Conservation (phyloP, 1,284 basidiomycete genomes). For the Boletellus deceptivus region DNA sequence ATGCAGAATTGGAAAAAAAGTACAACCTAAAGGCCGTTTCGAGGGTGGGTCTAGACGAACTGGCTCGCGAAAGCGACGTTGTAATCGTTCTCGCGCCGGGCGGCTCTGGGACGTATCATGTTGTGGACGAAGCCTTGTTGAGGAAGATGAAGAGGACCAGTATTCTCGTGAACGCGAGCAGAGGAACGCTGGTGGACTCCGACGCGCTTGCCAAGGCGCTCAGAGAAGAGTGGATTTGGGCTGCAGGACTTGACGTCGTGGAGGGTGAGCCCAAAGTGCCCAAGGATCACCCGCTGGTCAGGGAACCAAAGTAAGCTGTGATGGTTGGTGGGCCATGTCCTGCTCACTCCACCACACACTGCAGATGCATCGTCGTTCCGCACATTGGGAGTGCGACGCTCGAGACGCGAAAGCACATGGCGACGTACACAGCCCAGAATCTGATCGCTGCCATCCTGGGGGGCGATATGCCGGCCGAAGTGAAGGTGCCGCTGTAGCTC, state of each 20-base stretch:
- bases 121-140: slow-evolving; percentile 74
- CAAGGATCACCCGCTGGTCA: slow-evolving; percentile 76
- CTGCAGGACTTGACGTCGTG: slow-evolving; percentile 91
- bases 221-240: slow-evolving; percentile 77
- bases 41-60: slow-evolving; percentile 60
- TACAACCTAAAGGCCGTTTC: slow-evolving; percentile 53
- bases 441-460: slow-evolving; percentile 54
- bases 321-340: background rate
- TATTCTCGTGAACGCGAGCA: slow-evolving; percentile 77
- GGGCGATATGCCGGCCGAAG: slow-evolving; percentile 53
- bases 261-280: slow-evolving; percentile 86
- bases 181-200: slow-evolving; percentile 86
- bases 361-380: slow-evolving; percentile 77
- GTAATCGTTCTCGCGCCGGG: slow-evolving; percentile 85
- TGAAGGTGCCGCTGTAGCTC: slow-evolving; percentile 32
- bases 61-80: slow-evolving; percentile 77
- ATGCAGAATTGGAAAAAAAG: slow-evolving; percentile 47
- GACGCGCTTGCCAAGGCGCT: slow-evolving; percentile 84
- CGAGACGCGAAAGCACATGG: slow-evolving; percentile 85
- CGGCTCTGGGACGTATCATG: slow-evolving; percentile 66
- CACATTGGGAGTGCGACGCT: slow-evolving; percentile 90
- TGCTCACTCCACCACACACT: slow-evolving; percentile 5
- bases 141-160: slow-evolving; percentile 81
- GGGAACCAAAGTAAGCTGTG: slow-evolving; percentile 63
- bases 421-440: slow-evolving; percentile 67